Percentiles rank a stretch among this genome's conserved stretches.
Evolutionary conservation across 2,329 filamentous ascomycete genomes (phyloP).

Genomic region (Ascochyta rabiei): DNA sequence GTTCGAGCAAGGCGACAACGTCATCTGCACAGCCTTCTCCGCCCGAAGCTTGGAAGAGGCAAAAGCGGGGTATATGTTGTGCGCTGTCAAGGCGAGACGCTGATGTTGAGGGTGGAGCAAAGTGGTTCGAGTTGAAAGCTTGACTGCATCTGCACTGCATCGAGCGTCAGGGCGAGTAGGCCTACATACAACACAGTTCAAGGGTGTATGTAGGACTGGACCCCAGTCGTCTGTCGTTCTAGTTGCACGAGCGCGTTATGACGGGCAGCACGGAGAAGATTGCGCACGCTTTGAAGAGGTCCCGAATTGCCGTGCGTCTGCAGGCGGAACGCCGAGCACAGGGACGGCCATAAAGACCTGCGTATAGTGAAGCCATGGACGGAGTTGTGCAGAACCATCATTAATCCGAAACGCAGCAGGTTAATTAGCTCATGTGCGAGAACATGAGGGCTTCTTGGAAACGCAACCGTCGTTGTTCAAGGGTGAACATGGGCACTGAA

Average conservation of each 20-base stretch:
- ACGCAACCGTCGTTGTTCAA: too few species aligned
- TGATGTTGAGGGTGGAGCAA: neutral
- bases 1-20: conserved; percentile 3
- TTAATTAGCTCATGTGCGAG: too few species aligned
- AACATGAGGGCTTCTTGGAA: too few species aligned
- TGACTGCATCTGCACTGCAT: conserved; percentile 8
- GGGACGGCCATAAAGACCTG: neutral
- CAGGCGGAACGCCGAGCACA: neutral
- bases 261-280: neutral
- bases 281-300: neutral
- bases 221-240: neutral
- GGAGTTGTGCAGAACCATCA: neutral
- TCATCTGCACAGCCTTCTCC: conserved; percentile 1
- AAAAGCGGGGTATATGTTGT: conserved; percentile 9
- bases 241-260: neutral
- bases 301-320: neutral
- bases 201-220: neutral
- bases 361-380: neutral
- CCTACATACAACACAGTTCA: neutral
- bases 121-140: neutral
- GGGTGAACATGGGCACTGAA: too few species aligned
- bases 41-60: neutral
- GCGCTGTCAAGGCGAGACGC: conserved; percentile 1
- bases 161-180: conserved; percentile 6
- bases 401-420: neutral